Percentiles rank a stretch among this genome's conserved stretches.
phyloP scores from a whole-genome alignment of 78 protist genomes.

The Protostelium mycophagum region DNA sequence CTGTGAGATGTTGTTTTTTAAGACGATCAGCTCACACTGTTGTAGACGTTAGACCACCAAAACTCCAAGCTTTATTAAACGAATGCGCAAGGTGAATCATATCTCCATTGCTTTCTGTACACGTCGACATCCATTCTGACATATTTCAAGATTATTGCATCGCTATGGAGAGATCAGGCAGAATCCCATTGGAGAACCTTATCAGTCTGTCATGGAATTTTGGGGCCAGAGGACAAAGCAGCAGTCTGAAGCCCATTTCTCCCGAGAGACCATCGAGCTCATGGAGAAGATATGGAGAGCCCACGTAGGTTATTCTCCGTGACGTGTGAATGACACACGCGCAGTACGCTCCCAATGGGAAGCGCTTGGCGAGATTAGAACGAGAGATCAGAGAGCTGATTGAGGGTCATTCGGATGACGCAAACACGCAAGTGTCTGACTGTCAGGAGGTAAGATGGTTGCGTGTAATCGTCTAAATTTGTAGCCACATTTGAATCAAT shows the following conservation, averaged over 20 bases:
- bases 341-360: background rate
- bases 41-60: background rate
- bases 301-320: background rate
- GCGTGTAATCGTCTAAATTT: too few relatives aligned
- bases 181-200: constrained; percentile 1
- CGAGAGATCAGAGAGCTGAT: background rate
- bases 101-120: background rate
- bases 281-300: background rate
- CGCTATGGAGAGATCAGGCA: background rate
- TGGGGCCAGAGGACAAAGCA: background rate
- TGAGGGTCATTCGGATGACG: background rate
- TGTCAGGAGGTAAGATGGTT: background rate
- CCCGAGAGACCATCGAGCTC: background rate
- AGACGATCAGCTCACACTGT: background rate
- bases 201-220: background rate
- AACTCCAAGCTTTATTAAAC: background rate
- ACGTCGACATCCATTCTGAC: background rate
- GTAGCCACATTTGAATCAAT: background rate
- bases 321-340: background rate
- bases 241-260: background rate
- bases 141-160: background rate
- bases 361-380: background rate
- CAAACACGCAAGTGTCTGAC: background rate
- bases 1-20: background rate
- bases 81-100: background rate